A percentile compares a stretch with the other conserved stretches of the same genome.
phyloP scores from a whole-genome alignment of 208 protist species.

The Crithidia bombi region DNA sequence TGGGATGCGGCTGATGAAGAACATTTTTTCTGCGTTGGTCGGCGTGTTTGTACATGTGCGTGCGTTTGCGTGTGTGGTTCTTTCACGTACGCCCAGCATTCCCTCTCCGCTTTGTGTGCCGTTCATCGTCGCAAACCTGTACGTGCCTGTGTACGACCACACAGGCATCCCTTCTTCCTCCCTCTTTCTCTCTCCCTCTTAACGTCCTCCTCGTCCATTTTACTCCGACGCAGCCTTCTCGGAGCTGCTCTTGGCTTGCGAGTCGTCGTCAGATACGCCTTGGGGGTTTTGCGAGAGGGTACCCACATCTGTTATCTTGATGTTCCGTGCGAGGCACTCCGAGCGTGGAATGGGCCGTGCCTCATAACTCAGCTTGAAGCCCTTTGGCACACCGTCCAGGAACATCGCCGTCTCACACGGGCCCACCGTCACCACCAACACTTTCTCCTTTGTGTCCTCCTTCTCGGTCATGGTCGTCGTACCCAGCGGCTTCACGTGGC shows the following conservation, averaged over 20 bases:
- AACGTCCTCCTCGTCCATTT: background rate
- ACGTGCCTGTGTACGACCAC: too few species aligned
- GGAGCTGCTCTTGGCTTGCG: background rate
- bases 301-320: background rate
- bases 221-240: background rate
- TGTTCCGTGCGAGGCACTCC: background rate
- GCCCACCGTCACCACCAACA: slow-evolving; percentile 53
- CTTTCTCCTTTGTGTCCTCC: slow-evolving; percentile 50
- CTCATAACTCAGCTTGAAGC: slow-evolving; percentile 82
- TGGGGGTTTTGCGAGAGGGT: background rate
- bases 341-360: slow-evolving; percentile 48
- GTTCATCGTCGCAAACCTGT: too few species aligned
- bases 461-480: slow-evolving; percentile 52
- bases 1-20: too few species aligned
- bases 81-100: too few species aligned
- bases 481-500: slow-evolving; percentile 53
- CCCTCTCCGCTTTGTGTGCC: too few species aligned
- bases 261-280: slow-evolving; percentile 9
- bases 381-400: slow-evolving; percentile 71
- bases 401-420: slow-evolving; percentile 72
- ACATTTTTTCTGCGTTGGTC: too few species aligned
- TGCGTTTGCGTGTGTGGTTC: background rate
- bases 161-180: too few species aligned
- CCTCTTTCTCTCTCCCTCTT: too few species aligned
- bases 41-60: background rate